Conservation (phyloP, 2,329 filamentous ascomycete genomes). For the Cladosporium sp. region DNA sequence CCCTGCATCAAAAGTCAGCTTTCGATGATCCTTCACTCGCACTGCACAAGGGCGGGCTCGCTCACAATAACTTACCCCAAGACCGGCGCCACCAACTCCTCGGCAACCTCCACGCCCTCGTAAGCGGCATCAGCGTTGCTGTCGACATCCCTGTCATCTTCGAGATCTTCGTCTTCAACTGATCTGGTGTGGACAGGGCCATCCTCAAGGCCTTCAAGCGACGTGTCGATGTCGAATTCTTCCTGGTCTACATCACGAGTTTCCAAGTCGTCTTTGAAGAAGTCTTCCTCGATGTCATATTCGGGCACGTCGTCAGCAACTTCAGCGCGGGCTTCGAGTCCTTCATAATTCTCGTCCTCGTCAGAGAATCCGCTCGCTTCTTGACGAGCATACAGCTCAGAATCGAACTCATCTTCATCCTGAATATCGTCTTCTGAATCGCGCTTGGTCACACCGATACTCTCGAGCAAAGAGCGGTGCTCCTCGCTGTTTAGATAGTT, state of each 20-base stretch:
- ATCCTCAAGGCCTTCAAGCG: background rate
- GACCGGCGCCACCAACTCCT: constrained; percentile 5
- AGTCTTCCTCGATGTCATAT: background rate
- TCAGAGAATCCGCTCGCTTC: background rate
- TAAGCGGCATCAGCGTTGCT: constrained; percentile 7
- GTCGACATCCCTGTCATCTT: background rate
- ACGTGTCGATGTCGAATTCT: background rate
- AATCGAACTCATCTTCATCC: constrained; percentile 2
- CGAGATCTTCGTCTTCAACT: background rate
- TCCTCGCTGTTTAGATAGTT: background rate
- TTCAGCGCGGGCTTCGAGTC: background rate
- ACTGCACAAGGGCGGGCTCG: background rate
- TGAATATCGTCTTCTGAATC: background rate
- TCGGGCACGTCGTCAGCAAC: background rate
- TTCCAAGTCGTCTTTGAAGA: background rate
- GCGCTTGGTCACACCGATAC: constrained; percentile 2
- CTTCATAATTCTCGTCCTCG: background rate
- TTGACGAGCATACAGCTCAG: background rate
- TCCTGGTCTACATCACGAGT: background rate
- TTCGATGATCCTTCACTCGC: background rate
- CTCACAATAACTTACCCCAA: constrained; percentile 10
- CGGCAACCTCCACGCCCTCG: background rate
- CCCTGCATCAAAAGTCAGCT: background rate
- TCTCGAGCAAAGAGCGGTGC: constrained; percentile 9
- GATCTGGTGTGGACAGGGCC: background rate